These are phyloP conservation scores for Hyphodiscus sp. DNA, from an alignment of 2,329 filamentous ascomycete genomes.

Conservation along the genomic window DNA sequence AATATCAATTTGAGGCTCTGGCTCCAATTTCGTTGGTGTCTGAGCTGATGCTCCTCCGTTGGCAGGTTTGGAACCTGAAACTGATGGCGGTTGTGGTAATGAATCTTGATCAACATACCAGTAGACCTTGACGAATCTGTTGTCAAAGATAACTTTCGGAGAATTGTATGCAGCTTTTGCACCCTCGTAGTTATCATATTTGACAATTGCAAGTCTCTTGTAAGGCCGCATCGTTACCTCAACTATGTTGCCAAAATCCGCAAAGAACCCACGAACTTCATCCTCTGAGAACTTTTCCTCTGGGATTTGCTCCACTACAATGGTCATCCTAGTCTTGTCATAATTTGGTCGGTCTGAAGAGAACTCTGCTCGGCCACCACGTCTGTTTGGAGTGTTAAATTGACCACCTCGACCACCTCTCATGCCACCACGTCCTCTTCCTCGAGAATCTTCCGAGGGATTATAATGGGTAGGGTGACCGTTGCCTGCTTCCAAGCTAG, in stretches of 20 bases:
- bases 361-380: slow-evolving; percentile 44
- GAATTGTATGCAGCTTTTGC: slow-evolving; percentile 68
- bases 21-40: slow-evolving; percentile 16
- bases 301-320: slow-evolving; percentile 75
- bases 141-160: slow-evolving; percentile 77
- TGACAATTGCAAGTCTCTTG: slow-evolving; percentile 63
- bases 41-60: slow-evolving; percentile 14
- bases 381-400: slow-evolving; percentile 9
- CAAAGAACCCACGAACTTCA: slow-evolving; percentile 61
- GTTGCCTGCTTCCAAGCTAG: slow-evolving; percentile 11
- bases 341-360: slow-evolving; percentile 57
- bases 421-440: slow-evolving; percentile 29
- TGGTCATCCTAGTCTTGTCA: slow-evolving; percentile 57
- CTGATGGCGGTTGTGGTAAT: slow-evolving; percentile 25
- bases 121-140: slow-evolving; percentile 78
- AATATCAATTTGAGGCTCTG: slow-evolving; percentile 52
- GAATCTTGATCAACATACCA: slow-evolving; percentile 56
- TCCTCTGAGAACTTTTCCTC: slow-evolving; percentile 62
- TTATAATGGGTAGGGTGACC: slow-evolving; percentile 6
- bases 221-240: slow-evolving; percentile 60
- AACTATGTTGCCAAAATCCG: slow-evolving; percentile 60
- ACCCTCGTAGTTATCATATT: slow-evolving; percentile 57
- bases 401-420: slow-evolving; percentile 24
- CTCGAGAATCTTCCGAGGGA: slow-evolving; percentile 20
- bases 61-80: slow-evolving; percentile 24